Percentiles rank a stretch among this genome's conserved stretches.
Conservation (phyloP, 345 rosid species). For the Garcia nutans region DNA sequence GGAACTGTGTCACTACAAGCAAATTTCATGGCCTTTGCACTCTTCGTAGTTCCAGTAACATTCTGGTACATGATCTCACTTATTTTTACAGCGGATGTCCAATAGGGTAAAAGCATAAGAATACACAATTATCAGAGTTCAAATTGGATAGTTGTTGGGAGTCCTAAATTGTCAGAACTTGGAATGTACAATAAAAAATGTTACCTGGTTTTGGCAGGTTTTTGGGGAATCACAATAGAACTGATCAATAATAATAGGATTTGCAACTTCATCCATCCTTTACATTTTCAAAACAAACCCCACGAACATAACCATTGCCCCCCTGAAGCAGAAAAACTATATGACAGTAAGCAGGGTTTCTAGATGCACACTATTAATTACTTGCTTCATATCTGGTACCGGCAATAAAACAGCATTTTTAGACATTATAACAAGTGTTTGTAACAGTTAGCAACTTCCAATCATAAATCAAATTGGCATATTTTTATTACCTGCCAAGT, state of each 20-base stretch:
- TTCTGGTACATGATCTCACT: constrained; percentile 86
- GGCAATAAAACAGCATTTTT: not conserved
- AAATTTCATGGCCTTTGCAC: constrained; percentile 73
- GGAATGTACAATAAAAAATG: not conserved
- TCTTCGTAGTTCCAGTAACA: constrained; percentile 74
- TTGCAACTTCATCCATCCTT: constrained; percentile 71
- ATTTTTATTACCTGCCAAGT: constrained; percentile 89
- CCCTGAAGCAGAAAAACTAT: constrained; percentile 47
- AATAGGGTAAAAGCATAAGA: constrained; percentile 5
- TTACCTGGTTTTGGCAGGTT: constrained; percentile 79
- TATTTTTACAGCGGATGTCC: constrained; percentile 85
- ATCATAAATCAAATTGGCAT: not conserved
- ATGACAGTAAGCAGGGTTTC: not conserved
- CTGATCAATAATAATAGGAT: constrained; percentile 91
- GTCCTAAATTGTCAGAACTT: not conserved
- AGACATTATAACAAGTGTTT: not conserved
- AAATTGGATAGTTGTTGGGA: not conserved
- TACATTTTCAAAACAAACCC: constrained; percentile 75
- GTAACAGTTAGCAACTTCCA: not conserved
- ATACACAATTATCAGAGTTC: not conserved
- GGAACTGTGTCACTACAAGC: constrained; percentile 93
- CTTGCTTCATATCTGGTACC: not conserved
- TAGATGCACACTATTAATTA: not conserved
- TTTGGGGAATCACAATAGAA: constrained; percentile 94
- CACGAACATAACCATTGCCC: constrained; percentile 87